Base-by-base conservation (phyloP, 164 flowering plant species). In the Taxillus chinensis region DNA sequence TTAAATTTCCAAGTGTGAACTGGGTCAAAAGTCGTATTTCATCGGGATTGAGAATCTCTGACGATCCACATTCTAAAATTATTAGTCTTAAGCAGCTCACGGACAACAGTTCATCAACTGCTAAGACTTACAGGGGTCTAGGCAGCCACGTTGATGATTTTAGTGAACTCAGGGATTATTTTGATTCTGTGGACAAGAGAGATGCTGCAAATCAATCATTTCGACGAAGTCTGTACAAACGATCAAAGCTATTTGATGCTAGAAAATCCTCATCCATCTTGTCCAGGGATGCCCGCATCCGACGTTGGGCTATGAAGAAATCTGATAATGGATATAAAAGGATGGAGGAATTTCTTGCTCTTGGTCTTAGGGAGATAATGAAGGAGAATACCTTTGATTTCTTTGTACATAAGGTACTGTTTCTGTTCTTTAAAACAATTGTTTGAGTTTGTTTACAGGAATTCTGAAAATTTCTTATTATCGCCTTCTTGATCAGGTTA, bases 201-300 rank as follows among this genome's bases (percentile, higher is more conserved):
- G 92, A 81, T 58, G 72, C 86, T 65, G 81, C 83, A 16, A 81
- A 75, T 62, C 83, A 82, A 57, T 70, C 75, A 62, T 85, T 90
- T 65, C 84, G 82, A 11, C 81, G 78, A 48, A 86, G 81, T 73
- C 78, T 79, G 60, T 93, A 90, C 71, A 84, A 77, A 61, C 87
- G 95, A 15, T 80, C 85, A 48, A 93, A 93, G 71, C 64, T 89
- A 27, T 84, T 79, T 74, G 95, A 84, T 81, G 81, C 95, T 14
- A 78, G 92, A 76, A 87, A 70, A 72, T 79, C 90, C 48, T 83
- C 96, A 52, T 79, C 95, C 50, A 81, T 93, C 57, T 70, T 83
- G 39, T 82, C 99, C n/a, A 84, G 93, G 75, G 96, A 90, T 75
- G 96, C 93, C 45, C 97, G 82, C 5, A 75, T 83, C 70, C 85